These are phyloP conservation scores for Mortierella sp. DNA, from an alignment of 371 early-diverging fungal genomes.

Conservation along the genomic window DNA sequence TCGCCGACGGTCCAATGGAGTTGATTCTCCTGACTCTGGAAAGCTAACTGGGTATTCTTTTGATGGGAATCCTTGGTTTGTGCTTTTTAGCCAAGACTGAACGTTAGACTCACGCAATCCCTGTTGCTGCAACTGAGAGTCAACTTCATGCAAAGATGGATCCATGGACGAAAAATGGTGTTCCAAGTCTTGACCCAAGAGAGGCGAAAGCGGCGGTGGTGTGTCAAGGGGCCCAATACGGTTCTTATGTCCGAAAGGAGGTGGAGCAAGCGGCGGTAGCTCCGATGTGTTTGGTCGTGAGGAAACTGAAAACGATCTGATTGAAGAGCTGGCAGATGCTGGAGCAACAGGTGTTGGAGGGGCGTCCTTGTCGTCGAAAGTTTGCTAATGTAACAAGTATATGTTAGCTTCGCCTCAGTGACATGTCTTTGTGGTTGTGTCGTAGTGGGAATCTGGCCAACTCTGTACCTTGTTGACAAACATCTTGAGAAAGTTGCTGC, in stretches of 20 bases:
- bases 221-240: conserved; percentile 37
- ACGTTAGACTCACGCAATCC: conserved; percentile 5
- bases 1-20: not conserved
- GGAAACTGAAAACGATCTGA: not conserved
- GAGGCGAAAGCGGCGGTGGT: conserved; percentile 38
- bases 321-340: conserved; percentile 5
- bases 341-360: conserved; percentile 32
- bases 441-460: not conserved
- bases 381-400: conserved; percentile 11
- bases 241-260: not conserved
- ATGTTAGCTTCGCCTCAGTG: too few species aligned
- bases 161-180: conserved; percentile 8
- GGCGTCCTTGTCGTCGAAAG: conserved; percentile 50
- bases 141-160: not conserved
- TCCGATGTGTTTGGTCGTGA: conserved; percentile 17
- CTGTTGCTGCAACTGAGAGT: conserved; percentile 3
- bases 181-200: conserved; percentile 29
- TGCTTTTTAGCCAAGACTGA: conserved; percentile 23
- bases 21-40: conserved; percentile 2
- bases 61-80: conserved; percentile 11
- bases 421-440: too few species aligned
- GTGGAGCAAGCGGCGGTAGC: conserved; percentile 11
- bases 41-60: conserved; percentile 16
- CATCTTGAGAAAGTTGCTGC: conserved; percentile 47
- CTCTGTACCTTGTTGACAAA: conserved; percentile 38